phyloP scores from a whole-genome alignment of 2,329 filamentous ascomycete genomes.

The Ceratocystis lukuohia region DNA sequence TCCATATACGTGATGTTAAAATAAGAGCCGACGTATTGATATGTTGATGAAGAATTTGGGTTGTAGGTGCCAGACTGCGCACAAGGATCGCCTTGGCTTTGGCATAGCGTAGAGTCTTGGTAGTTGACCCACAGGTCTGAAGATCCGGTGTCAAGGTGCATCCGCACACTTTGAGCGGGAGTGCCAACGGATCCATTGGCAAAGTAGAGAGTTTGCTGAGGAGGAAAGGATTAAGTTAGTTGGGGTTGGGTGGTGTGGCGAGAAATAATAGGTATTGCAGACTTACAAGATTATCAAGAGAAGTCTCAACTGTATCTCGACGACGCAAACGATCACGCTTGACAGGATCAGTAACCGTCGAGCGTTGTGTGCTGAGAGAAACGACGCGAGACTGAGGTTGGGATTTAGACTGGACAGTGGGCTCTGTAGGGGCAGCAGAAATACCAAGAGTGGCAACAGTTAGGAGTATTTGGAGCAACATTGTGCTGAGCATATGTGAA shows the following conservation, averaged over 20 bases:
- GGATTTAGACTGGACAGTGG: neutral
- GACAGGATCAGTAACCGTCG: conserved; percentile 30
- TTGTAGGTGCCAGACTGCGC: conserved; percentile 50
- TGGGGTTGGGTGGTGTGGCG: neutral
- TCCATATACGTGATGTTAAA: conserved; percentile 88
- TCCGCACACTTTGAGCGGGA: conserved; percentile 41
- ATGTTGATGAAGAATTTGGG: conserved; percentile 61
- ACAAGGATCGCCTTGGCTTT: conserved; percentile 38
- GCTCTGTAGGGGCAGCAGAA: conserved; percentile 9
- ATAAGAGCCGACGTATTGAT: conserved; percentile 54
- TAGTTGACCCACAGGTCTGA: conserved; percentile 62
- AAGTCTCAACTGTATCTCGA: conserved; percentile 32
- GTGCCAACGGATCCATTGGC: conserved; percentile 51
- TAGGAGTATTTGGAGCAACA: conserved; percentile 11
- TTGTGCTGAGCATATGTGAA: neutral
- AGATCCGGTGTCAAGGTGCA: conserved; percentile 56
- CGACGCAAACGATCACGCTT: conserved; percentile 34
- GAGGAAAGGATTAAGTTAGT: conserved; percentile 13
- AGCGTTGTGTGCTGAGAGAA: conserved; percentile 31
- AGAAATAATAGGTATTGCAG: neutral
- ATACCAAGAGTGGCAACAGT: conserved; percentile 10
- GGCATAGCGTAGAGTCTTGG: conserved; percentile 46
- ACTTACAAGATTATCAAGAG: conserved; percentile 43
- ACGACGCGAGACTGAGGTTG: conserved; percentile 34
- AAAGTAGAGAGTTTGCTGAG: conserved; percentile 48